phyloP scores from a whole-genome alignment of 75 land plant genomes.

The Sequoia sempervirens region DNA sequence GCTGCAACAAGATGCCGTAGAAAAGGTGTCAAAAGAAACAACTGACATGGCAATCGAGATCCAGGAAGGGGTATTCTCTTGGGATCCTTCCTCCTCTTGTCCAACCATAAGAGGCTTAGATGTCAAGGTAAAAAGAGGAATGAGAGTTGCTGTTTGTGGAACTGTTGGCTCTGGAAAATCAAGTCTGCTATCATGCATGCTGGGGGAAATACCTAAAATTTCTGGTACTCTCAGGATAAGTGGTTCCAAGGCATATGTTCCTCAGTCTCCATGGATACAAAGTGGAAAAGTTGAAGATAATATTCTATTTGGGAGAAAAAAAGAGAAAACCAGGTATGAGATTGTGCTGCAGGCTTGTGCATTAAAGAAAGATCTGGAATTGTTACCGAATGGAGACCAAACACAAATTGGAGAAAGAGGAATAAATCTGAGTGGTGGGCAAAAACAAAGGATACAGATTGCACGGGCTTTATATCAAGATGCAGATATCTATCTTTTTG shows the following conservation, averaged over 20 bases:
- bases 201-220: slow-evolving; percentile 77
- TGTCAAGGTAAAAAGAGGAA: slow-evolving; percentile 45
- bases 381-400: slow-evolving; percentile 33
- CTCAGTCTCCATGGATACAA: slow-evolving; percentile 81
- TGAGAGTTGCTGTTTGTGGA: slow-evolving; percentile 85
- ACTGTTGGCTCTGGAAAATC: slow-evolving; percentile 89
- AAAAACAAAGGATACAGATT: slow-evolving; percentile 34
- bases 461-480: slow-evolving; percentile 39
- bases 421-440: slow-evolving; percentile 40
- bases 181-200: slow-evolving; percentile 68
- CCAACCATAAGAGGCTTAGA: slow-evolving; percentile 42
- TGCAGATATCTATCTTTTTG: slow-evolving; percentile 37
- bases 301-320: slow-evolving; percentile 44
- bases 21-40: slow-evolving; percentile 13
- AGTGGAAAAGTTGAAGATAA: slow-evolving; percentile 53
- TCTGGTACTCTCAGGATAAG: slow-evolving; percentile 51
- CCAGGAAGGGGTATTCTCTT: slow-evolving; percentile 10
- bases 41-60: slow-evolving; percentile 13
- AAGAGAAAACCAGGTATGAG: slow-evolving; percentile 24
- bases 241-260: slow-evolving; percentile 78
- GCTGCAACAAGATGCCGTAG: slow-evolving; percentile 17
- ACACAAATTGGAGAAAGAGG: slow-evolving; percentile 42
- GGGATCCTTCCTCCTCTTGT: slow-evolving; percentile 6
- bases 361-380: slow-evolving; percentile 25
- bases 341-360: slow-evolving; percentile 25